Evolutionary conservation across 2,329 filamentous ascomycete genomes (phyloP).

Genomic region (Colletotrichum sp.): DNA sequence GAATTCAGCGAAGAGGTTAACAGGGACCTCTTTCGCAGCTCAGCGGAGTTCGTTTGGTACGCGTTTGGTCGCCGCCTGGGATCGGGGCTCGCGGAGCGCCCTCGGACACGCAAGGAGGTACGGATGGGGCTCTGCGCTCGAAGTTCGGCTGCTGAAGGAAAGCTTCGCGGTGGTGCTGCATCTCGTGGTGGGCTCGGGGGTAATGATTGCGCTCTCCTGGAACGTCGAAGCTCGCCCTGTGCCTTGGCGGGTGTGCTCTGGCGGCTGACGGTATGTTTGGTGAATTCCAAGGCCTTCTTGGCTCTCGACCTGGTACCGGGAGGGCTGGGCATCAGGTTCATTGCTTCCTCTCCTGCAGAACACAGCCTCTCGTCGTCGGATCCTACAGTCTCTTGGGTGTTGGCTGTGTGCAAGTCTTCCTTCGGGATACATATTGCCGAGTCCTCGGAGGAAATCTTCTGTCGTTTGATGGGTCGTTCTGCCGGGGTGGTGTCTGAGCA

Average conservation of each 20-base stretch:
- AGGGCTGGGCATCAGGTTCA: neutral
- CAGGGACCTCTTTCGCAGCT: slow-evolving; percentile 4
- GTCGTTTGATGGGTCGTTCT: slow-evolving; percentile 35
- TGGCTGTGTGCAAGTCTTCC: neutral
- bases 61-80: neutral
- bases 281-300: neutral
- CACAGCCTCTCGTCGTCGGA: neutral
- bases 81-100: slow-evolving; percentile 4
- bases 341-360: neutral
- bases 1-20: neutral
- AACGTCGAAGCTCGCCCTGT: neutral
- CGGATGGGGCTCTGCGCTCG: slow-evolving; percentile 17
- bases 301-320: neutral
- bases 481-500: neutral
- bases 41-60: slow-evolving; percentile 3
- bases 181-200: neutral
- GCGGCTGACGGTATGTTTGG: neutral
- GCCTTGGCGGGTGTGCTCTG: neutral
- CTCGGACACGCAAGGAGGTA: slow-evolving; percentile 22
- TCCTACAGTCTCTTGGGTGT: neutral
- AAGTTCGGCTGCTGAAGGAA: slow-evolving; percentile 4
- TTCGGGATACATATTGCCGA: slow-evolving; percentile 7
- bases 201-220: slow-evolving; percentile 1
- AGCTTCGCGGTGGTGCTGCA: neutral
- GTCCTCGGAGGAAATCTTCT: slow-evolving; percentile 32